Percentiles rank a stretch among this genome's conserved stretches.
Conservation (phyloP, 805 yeast species). For the Maudiozyma barnettii region DNA sequence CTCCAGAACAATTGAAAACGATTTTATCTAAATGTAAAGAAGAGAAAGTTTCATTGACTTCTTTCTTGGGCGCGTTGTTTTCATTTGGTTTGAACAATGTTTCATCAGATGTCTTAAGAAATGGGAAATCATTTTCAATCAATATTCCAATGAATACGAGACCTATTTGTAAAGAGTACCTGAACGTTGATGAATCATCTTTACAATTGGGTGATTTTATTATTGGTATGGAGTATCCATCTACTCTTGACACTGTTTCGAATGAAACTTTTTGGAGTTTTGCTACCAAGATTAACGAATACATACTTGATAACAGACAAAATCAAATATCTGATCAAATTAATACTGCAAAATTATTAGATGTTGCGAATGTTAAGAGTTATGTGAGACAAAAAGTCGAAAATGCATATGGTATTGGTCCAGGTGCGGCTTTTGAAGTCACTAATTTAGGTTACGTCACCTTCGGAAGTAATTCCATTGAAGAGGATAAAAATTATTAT, state of each 20-base stretch:
- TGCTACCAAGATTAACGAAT: conserved; percentile 8
- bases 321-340: conserved; percentile 10
- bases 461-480: conserved; percentile 6
- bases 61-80: conserved; percentile 15
- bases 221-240: conserved; percentile 9
- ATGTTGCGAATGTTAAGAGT: conserved; percentile 11
- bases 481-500: conserved; percentile 4
- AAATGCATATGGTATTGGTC: conserved; percentile 6
- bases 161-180: conserved; percentile 5
- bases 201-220: conserved; percentile 20
- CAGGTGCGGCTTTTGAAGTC: conserved; percentile 23
- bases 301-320: conserved; percentile 2
- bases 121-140: conserved; percentile 8
- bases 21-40: conserved; percentile 15
- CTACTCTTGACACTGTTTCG: conserved; percentile 1
- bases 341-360: conserved; percentile 16
- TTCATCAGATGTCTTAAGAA: neutral
- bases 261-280: conserved; percentile 11
- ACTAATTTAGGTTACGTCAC: conserved; percentile 22
- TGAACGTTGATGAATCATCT: conserved; percentile 5
- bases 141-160: conserved; percentile 23
- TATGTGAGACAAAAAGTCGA: conserved; percentile 13
- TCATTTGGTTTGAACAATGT: conserved; percentile 1
- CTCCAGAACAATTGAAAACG: conserved; percentile 6
- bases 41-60: conserved; percentile 17